Evolutionary conservation across 805 yeast species (phyloP), one percentile per base, ranked within the genome.

Genomic region (Candida xyloterini): DNA sequence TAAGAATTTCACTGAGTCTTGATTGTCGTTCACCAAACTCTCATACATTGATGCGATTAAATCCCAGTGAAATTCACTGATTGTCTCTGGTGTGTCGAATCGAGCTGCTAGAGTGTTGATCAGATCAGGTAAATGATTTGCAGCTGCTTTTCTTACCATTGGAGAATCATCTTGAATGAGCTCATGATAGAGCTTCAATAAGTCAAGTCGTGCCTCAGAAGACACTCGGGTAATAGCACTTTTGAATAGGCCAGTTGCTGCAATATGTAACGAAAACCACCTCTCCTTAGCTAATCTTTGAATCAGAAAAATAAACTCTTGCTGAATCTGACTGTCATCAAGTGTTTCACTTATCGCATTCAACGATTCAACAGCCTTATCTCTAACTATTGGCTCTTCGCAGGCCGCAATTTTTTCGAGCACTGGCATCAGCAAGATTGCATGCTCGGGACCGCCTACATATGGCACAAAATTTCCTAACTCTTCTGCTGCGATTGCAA

Each of bases 91-190:
- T 2, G 56, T 50, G 35, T 53, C 50, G 39, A 55, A 60, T 20
- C 45, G 45, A 3, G 40, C 40, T 11, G 66, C 54, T 42, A 84
- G 71, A 36, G 77, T 65, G 49, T 81, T 78, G 47, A 91, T 78
- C 40, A 91, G 66, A 26, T 63, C 68, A 3, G 99, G 96, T 51
- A 93, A 73, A 55, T 84, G 78, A 29, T 78, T 78, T 6, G 95
- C 98, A 11, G 97, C 95, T 8, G 96, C 84, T 59, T 97, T 81
- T 64, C 96, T 81, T 15, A 93, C 98, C 96, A 93, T 89, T 46
- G 99, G 99, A 14, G 95, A 86, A 43, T 93, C 99, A 62, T 93
- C 98, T 48, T 75, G 76, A 34, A 85, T 77, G 51, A 93, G 70
- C 50, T 80, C 84, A 43, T 77, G 70, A 62, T 81, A 91, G 30